phyloP scores from a whole-genome alignment of 768 basidiomycete genomes.

The Mycena vitilis region DNA sequence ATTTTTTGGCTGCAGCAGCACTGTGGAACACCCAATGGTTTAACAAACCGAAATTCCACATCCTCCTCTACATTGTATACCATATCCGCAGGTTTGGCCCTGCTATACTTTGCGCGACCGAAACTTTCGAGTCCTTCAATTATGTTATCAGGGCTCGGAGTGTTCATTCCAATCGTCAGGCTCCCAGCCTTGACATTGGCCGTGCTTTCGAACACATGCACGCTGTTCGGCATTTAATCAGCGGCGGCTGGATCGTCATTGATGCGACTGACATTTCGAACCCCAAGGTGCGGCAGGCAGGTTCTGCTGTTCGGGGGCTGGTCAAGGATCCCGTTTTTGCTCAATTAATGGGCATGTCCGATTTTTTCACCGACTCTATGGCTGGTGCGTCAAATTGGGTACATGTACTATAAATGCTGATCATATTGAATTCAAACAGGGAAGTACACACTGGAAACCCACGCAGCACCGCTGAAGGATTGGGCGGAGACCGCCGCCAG shows the following conservation, averaged over 20 bases:
- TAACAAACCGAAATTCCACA: constrained; percentile 59
- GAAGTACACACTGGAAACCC: no score
- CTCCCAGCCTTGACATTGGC: constrained; percentile 42
- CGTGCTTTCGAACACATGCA: constrained; percentile 23
- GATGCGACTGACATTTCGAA: no score
- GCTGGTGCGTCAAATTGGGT: no score
- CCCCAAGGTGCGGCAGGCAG: no score
- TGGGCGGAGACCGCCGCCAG: no score
- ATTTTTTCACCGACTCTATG: no score
- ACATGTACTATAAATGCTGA: no score
- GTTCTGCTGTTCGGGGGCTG: no score
- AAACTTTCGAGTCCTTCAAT: constrained; percentile 56
- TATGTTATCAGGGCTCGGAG: constrained; percentile 41
- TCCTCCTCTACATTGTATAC: constrained; percentile 49
- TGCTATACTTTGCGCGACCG: constrained; percentile 56
- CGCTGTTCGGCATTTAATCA: constrained; percentile 36
- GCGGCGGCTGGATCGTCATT: constrained; percentile 22
- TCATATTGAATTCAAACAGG: no score
- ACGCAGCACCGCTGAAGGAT: no score
- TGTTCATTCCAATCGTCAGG: constrained; percentile 46
- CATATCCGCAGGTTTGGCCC: constrained; percentile 56
- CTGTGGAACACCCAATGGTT: constrained; percentile 47
- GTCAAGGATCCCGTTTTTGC: constrained; percentile 8
- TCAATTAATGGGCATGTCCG: no score
- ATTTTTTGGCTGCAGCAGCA: constrained; percentile 47